phyloP scores from a whole-genome alignment of 2,329 filamentous ascomycete species.

The Fusarium caatingaense region DNA sequence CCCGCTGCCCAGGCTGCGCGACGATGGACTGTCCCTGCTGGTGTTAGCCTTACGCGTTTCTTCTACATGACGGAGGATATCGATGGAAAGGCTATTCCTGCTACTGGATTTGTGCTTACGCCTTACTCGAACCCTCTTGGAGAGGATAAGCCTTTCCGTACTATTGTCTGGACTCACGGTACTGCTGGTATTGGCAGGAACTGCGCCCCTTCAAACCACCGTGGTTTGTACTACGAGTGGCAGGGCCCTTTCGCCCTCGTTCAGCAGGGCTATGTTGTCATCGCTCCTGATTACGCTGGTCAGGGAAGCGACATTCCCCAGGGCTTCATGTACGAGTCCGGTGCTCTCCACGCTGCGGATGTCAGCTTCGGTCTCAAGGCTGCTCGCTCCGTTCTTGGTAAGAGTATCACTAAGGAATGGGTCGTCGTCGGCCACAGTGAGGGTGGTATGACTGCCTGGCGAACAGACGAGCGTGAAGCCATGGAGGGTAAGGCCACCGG shows the following conservation, averaged over 20 bases:
- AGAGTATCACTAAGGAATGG: constrained; percentile 16
- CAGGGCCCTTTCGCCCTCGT: neutral
- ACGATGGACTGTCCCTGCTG: constrained; percentile 14
- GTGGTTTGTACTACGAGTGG: constrained; percentile 14
- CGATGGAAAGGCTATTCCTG: constrained; percentile 13
- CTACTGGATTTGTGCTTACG: constrained; percentile 6
- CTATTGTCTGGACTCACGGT: constrained; percentile 24
- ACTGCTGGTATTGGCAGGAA: constrained; percentile 8
- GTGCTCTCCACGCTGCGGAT: constrained; percentile 15
- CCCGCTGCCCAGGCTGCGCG: neutral
- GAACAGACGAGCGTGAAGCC: constrained; percentile 16
- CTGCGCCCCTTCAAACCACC: constrained; percentile 21
- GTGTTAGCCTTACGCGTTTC: constrained; percentile 9
- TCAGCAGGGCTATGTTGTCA: neutral
- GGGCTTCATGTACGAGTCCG: constrained; percentile 26
- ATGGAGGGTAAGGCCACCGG: neutral
- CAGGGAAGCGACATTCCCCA: constrained; percentile 21
- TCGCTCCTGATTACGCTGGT: constrained; percentile 18
- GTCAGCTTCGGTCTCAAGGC: constrained; percentile 10
- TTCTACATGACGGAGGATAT: constrained; percentile 24
- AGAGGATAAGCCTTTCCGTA: constrained; percentile 15
- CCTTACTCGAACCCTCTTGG: constrained; percentile 23
- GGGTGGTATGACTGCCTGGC: constrained; percentile 21
- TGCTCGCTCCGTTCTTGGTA: neutral
- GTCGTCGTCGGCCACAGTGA: constrained; percentile 17